Conservation (phyloP, 495 filamentous ascomycete species). For the Viridothelium virens region DNA sequence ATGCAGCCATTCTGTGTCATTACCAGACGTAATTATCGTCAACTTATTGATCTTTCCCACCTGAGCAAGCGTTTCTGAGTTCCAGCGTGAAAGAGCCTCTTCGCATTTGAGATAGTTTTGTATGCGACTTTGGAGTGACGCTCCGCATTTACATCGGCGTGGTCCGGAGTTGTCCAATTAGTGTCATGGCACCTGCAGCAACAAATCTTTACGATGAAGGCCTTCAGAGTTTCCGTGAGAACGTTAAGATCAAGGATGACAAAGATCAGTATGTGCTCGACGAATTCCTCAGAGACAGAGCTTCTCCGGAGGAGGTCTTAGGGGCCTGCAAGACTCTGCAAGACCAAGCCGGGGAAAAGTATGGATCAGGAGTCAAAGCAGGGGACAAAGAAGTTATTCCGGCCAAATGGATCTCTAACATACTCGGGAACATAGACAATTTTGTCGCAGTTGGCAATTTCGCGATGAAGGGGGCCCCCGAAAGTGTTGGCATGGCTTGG, state of each 20-base stretch:
- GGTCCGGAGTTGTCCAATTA: too few relatives aligned
- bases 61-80: constrained; percentile 3
- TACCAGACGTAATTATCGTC: not conserved
- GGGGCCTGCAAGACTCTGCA: not conserved
- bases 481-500: constrained; percentile 20
- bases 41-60: not conserved
- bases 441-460: constrained; percentile 15
- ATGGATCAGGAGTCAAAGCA: not conserved
- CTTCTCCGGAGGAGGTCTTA: not conserved
- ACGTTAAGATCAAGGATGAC: constrained; percentile 3
- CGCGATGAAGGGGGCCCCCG: constrained; percentile 17
- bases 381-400: constrained; percentile 5
- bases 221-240: not conserved
- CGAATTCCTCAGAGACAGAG: constrained; percentile 1
- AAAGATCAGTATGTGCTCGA: constrained; percentile 3
- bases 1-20: not conserved
- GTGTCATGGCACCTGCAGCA: not conserved
- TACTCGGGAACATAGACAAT: constrained; percentile 14
- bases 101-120: not conserved
- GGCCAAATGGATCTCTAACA: constrained; percentile 12
- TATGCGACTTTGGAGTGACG: too few relatives aligned
- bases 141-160: too few relatives aligned
- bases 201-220: constrained; percentile 7
- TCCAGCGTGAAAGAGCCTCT: not conserved
- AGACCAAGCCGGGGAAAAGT: constrained; percentile 11